These are phyloP conservation scores for Globisporangium irregulare DNA, from an alignment of 352 stramenopile species.

Conservation along the genomic window DNA sequence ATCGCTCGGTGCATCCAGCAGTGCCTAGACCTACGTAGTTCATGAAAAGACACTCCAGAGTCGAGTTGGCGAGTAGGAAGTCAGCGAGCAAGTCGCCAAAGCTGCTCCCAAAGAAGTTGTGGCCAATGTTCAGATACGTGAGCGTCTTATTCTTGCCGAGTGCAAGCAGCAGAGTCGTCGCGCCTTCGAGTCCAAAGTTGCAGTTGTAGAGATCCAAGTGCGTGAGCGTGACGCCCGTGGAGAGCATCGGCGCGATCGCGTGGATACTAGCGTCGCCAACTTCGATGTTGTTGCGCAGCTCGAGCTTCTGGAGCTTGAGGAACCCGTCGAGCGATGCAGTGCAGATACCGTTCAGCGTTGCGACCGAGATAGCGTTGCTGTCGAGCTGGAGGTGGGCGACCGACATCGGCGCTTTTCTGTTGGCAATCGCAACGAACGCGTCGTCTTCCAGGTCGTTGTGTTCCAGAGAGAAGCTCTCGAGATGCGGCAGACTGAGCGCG, in stretches of 20 bases:
- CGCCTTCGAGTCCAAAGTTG: conserved; percentile 63
- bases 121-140: conserved; percentile 57
- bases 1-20: conserved; percentile 40
- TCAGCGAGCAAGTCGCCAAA: conserved; percentile 70
- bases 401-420: conserved; percentile 21
- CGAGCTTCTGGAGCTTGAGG: conserved; percentile 47
- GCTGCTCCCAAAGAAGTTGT: conserved; percentile 68
- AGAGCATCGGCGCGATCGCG: conserved; percentile 62
- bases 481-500: conserved; percentile 28
- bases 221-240: conserved; percentile 34
- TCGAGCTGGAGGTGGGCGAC: conserved; percentile 49
- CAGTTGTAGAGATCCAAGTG: conserved; percentile 70
- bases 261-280: conserved; percentile 61
- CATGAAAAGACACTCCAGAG: conserved; percentile 42
- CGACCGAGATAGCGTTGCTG: conserved; percentile 55
- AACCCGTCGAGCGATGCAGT: conserved; percentile 44
- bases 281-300: conserved; percentile 66
- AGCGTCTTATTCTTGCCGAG: conserved; percentile 51
- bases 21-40: conserved; percentile 66
- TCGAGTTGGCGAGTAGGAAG: conserved; percentile 57
- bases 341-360: conserved; percentile 44
- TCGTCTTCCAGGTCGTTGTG: conserved; percentile 79
- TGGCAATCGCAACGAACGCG: conserved; percentile 38
- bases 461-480: conserved; percentile 59
- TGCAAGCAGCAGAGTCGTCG: conserved; percentile 49